Conservation (phyloP, 1,139 yeast species). For the Candida glucosophila region DNA sequence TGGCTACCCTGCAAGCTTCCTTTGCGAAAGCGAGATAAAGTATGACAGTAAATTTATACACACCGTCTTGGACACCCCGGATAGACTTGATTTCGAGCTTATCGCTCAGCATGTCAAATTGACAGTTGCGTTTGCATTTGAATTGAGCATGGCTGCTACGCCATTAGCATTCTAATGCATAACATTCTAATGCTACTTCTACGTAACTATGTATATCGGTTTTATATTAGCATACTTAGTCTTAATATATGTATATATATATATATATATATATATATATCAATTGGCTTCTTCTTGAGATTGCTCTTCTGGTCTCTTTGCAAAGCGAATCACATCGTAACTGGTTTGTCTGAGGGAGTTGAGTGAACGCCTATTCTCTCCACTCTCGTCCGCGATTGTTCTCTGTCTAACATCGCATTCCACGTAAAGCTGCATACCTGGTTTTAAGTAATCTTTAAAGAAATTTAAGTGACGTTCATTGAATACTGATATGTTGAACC, state of each 20-base stretch:
- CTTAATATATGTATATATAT: too few species aligned
- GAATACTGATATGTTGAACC: conserved; percentile 36
- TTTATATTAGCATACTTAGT: too few species aligned
- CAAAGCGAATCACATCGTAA: conserved; percentile 33
- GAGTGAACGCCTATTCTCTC: conserved; percentile 22
- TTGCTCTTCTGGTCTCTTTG: conserved; percentile 19
- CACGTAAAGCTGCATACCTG: conserved; percentile 35
- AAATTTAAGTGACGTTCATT: conserved; percentile 29
- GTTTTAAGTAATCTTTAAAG: conserved; percentile 31
- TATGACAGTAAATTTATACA: conserved; percentile 65
- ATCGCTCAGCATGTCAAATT: conserved; percentile 72
- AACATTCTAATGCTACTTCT: too few species aligned
- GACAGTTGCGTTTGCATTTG: conserved; percentile 62
- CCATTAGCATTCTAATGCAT: neutral
- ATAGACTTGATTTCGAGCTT: conserved; percentile 67
- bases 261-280: too few species aligned
- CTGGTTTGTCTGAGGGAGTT: conserved; percentile 27
- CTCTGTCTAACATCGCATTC: conserved; percentile 34
- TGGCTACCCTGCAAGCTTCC: conserved; percentile 79
- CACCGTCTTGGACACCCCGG: conserved; percentile 72
- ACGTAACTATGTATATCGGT: too few species aligned
- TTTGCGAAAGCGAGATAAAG: conserved; percentile 66
- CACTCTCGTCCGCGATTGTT: conserved; percentile 24
- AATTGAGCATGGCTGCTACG: too few species aligned
- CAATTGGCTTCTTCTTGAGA: conserved; percentile 4